A percentile compares a stretch with the other conserved stretches of the same genome.
Conservation (phyloP, 352 stramenopile species). For the Phytophthora pseudosyringae region DNA sequence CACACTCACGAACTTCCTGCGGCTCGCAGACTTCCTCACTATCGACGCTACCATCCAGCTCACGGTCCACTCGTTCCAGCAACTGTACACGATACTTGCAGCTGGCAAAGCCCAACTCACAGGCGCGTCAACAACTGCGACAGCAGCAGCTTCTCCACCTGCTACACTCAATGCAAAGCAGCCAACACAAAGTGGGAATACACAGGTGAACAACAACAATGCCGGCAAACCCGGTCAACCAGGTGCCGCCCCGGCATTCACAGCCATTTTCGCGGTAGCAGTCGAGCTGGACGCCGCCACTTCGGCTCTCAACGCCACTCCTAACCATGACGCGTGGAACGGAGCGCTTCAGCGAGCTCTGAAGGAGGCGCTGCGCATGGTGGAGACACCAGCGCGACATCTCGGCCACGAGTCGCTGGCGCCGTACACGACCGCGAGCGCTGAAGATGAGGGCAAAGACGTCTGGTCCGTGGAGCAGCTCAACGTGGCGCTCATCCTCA, state of each 20-base stretch:
- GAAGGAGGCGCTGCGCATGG: conserved; percentile 87
- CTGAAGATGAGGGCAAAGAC: conserved; percentile 85
- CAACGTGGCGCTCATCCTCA: conserved; percentile 83
- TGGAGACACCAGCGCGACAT: conserved; percentile 88
- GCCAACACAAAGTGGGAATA: not conserved
- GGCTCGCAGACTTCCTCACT: conserved; percentile 92
- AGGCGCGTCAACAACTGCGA: not conserved
- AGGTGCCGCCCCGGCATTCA: conserved; percentile 43
- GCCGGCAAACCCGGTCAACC: conserved; percentile 22
- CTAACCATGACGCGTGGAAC: conserved; percentile 80
- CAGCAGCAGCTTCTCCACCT: not conserved
- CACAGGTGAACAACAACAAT: conserved; percentile 14
- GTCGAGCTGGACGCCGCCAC: conserved; percentile 68
- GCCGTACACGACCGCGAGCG: conserved; percentile 80
- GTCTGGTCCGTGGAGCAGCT: conserved; percentile 81
- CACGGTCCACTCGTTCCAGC: conserved; percentile 79
- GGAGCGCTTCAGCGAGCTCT: conserved; percentile 70
- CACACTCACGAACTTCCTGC: conserved; percentile 92
- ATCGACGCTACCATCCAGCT: conserved; percentile 90
- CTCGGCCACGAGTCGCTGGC: conserved; percentile 80
- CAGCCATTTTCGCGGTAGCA: conserved; percentile 61
- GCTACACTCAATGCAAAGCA: conserved; percentile 1
- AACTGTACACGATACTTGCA: conserved; percentile 57
- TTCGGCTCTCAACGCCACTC: conserved; percentile 53
- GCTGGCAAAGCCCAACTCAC: conserved; percentile 51